These are phyloP conservation scores for Curvularia sp. DNA, from an alignment of 2,329 filamentous ascomycete species.

Conservation along the genomic window DNA sequence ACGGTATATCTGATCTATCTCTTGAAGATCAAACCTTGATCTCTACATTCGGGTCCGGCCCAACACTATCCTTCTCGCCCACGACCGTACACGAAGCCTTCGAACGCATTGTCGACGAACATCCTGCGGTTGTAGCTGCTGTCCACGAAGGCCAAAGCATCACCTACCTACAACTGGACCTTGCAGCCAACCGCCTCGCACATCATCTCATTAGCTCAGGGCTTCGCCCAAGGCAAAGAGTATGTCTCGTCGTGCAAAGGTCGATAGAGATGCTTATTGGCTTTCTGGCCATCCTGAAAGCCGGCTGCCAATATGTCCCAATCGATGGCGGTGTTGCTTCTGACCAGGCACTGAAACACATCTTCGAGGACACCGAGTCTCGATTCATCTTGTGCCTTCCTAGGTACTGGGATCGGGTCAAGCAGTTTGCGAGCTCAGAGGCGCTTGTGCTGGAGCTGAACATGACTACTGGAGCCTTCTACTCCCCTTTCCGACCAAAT, in stretches of 20 bases:
- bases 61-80: slow-evolving; percentile 1
- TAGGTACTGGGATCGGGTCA: slow-evolving; percentile 39
- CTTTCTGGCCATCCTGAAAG: slow-evolving; percentile 63
- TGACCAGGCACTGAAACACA: slow-evolving; percentile 53
- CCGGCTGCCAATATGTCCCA: slow-evolving; percentile 66
- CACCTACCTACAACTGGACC: slow-evolving; percentile 42
- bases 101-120: slow-evolving; percentile 10
- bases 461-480: slow-evolving; percentile 22
- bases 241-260: slow-evolving; percentile 64
- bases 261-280: slow-evolving; percentile 65
- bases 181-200: slow-evolving; percentile 40
- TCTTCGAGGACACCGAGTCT: slow-evolving; percentile 57
- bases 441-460: slow-evolving; percentile 28
- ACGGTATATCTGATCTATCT: slow-evolving; percentile 4
- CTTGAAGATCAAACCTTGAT: slow-evolving; percentile 7
- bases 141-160: slow-evolving; percentile 21
- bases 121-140: slow-evolving; percentile 10
- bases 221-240: slow-evolving; percentile 50
- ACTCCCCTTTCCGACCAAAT: slow-evolving; percentile 26
- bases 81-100: slow-evolving; percentile 12
- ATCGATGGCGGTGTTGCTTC: slow-evolving; percentile 60
- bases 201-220: slow-evolving; percentile 41
- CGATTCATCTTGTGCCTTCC: slow-evolving; percentile 58
- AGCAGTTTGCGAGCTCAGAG: slow-evolving; percentile 21
- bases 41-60: slow-evolving; percentile 9